phyloP scores from a whole-genome alignment of 2,329 filamentous ascomycete genomes.

The Whalleya microplaca region DNA sequence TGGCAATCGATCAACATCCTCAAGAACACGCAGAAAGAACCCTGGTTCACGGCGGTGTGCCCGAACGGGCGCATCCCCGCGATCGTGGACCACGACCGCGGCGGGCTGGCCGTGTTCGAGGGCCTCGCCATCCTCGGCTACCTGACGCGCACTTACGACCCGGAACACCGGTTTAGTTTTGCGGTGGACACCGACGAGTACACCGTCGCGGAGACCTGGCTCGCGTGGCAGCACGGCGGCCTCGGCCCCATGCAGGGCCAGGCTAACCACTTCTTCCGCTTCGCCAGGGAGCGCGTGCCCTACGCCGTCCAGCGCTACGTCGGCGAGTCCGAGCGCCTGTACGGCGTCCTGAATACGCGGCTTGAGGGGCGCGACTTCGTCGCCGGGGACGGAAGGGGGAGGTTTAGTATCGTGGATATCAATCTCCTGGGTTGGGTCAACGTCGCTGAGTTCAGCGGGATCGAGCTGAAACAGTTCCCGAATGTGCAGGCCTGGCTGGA shows the following conservation, averaged over 20 bases:
- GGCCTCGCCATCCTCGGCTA: no score
- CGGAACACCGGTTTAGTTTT: no score
- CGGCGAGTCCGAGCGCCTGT: conserved; percentile 75
- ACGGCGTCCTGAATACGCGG: conserved; percentile 71
- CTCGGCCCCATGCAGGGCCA: conserved; percentile 75
- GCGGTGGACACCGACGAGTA: conserved; percentile 44
- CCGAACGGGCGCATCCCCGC: no score
- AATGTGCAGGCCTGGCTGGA: conserved; percentile 70
- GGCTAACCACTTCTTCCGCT: conserved; percentile 72
- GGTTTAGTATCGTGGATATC: conserved; percentile 73
- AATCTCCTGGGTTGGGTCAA: conserved; percentile 71
- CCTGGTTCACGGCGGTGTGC: no score
- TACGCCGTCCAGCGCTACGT: conserved; percentile 76
- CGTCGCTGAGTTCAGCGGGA: conserved; percentile 58
- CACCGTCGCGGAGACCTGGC: conserved; percentile 60
- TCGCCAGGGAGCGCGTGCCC: conserved; percentile 69
- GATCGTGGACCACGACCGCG: no score
- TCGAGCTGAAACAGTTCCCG: conserved; percentile 68
- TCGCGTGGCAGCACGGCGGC: conserved; percentile 75
- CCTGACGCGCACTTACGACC: no score
- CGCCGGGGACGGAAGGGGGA: conserved; percentile 56
- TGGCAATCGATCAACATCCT: no score
- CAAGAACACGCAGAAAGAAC: no score
- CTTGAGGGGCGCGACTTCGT: conserved; percentile 57
- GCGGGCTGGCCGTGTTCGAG: no score